Percentiles rank a stretch among this genome's conserved stretches.
Conservation (phyloP, 2,329 filamentous ascomycete species). For the Trichoderma sp. region DNA sequence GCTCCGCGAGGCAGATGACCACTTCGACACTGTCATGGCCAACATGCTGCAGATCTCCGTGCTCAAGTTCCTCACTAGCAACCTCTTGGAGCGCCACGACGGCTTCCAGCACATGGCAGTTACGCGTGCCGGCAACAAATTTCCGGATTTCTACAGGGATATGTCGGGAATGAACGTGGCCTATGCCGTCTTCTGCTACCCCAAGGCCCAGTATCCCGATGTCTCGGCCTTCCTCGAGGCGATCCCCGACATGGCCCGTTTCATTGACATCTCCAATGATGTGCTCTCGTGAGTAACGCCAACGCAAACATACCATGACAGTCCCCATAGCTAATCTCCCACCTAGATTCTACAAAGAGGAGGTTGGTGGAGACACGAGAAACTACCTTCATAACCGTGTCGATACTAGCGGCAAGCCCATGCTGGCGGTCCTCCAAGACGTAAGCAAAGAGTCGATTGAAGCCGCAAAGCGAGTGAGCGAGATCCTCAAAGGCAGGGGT, state of each 20-base stretch:
- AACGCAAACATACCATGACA: neutral
- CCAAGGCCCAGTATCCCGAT: neutral
- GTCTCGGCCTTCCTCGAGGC: neutral
- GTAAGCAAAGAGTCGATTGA: neutral
- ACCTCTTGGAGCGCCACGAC: neutral
- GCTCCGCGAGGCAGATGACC: neutral
- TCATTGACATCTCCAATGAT: neutral
- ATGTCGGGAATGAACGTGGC: slow-evolving; percentile 1
- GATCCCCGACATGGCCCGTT: slow-evolving; percentile 5
- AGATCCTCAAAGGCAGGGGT: slow-evolving; percentile 5
- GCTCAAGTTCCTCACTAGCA: slow-evolving; percentile 3
- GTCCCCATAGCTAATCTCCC: neutral
- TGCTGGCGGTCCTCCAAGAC: neutral
- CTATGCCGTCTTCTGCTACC: slow-evolving; percentile 3
- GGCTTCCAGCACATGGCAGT: slow-evolving; percentile 9
- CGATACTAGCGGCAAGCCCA: neutral
- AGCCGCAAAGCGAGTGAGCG: neutral
- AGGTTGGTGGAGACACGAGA: neutral
- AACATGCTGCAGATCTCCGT: slow-evolving; percentile 6
- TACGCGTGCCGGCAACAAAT: slow-evolving; percentile 10
- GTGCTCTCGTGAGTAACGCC: neutral
- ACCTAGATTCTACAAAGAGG: neutral
- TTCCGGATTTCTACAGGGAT: slow-evolving; percentile 13
- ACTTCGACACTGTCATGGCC: neutral
- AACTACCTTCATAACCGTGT: neutral